Evolutionary conservation across 306 rosid species (phyloP).

Genomic region (Rosa multiflora): DNA sequence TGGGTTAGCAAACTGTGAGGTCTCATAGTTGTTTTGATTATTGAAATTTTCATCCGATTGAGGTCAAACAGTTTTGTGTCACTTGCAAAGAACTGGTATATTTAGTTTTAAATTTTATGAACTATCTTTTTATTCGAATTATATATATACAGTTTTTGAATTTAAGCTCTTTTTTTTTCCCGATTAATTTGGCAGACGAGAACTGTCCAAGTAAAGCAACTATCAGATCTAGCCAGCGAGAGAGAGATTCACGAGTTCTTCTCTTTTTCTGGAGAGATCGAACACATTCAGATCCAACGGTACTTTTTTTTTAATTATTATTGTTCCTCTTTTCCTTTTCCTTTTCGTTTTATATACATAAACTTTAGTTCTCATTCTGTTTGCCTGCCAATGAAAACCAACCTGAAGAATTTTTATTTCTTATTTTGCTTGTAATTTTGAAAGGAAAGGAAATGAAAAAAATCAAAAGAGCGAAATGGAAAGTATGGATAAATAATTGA

Average conservation of each 20-base stretch:
- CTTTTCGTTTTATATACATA: too few relatives aligned
- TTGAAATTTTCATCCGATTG: too few relatives aligned
- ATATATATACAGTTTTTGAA: not conserved
- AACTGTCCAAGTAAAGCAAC: slow-evolving; percentile 76
- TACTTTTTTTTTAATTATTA: slow-evolving; percentile 1
- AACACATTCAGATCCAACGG: slow-evolving; percentile 74
- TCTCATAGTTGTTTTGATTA: too few relatives aligned
- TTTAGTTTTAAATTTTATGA: too few relatives aligned
- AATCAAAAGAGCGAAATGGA: not conserved
- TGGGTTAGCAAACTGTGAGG: too few relatives aligned
- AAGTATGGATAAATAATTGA: not conserved
- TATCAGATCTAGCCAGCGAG: slow-evolving; percentile 91
- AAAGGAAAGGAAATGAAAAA: not conserved
- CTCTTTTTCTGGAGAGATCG: slow-evolving; percentile 90
- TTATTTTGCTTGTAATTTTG: not conserved
- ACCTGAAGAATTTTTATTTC: not conserved
- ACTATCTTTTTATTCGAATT: too few relatives aligned
- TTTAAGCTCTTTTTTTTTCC: not conserved
- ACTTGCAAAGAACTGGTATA: too few relatives aligned
- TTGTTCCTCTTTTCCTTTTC: too few relatives aligned
- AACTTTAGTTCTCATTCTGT: not conserved
- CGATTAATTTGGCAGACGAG: slow-evolving; percentile 50
- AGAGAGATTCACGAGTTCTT: slow-evolving; percentile 95
- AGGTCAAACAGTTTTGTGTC: too few relatives aligned
- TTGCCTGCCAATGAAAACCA: slow-evolving; percentile 13